phyloP scores from a whole-genome alignment of 805 yeast genomes.

The Zygoascus bituminiphila region DNA sequence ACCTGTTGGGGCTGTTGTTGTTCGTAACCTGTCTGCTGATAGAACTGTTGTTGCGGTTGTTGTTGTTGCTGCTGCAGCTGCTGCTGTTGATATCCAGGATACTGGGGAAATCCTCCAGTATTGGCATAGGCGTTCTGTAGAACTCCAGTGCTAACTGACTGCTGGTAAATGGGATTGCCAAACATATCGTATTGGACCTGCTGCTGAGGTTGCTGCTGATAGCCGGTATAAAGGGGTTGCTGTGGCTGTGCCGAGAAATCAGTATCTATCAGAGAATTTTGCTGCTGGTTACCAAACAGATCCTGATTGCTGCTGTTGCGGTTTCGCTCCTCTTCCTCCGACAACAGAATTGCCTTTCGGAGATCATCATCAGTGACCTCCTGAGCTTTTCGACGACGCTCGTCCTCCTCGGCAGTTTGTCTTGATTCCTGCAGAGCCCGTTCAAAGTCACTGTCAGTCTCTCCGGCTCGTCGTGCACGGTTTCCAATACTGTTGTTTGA shows the following conservation, averaged over 20 bases:
- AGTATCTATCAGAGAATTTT: slow-evolving; percentile 24
- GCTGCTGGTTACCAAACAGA: slow-evolving; percentile 14
- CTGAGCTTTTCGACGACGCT: slow-evolving; percentile 33
- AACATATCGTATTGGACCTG: slow-evolving; percentile 44
- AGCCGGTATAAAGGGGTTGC: slow-evolving; percentile 15
- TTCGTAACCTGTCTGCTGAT: slow-evolving; percentile 37
- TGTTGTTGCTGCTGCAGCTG: slow-evolving; percentile 31
- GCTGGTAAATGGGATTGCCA: slow-evolving; percentile 49
- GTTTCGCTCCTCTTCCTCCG: slow-evolving; percentile 68
- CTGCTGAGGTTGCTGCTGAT: slow-evolving; percentile 21
- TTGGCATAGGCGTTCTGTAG: slow-evolving; percentile 38
- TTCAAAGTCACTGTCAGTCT: slow-evolving; percentile 63
- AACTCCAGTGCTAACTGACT: slow-evolving; percentile 47
- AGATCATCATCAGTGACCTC: slow-evolving; percentile 53
- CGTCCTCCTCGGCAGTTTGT: slow-evolving; percentile 78
- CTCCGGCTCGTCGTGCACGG: slow-evolving; percentile 1
- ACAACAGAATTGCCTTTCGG: slow-evolving; percentile 58
- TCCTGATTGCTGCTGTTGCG: slow-evolving; percentile 5
- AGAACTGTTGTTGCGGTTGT: slow-evolving; percentile 28
- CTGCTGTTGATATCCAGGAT: slow-evolving; percentile 18
- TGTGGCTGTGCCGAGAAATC: slow-evolving; percentile 24
- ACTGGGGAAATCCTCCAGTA: slow-evolving; percentile 12
- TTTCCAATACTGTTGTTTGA: slow-evolving; percentile 11
- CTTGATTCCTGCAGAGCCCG: slow-evolving; percentile 74
- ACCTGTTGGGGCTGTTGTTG: slow-evolving; percentile 30